These are phyloP conservation scores for Cutaneotrichosporon dermatis DNA, from an alignment of 1,284 basidiomycete species.

Conservation along the genomic window DNA sequence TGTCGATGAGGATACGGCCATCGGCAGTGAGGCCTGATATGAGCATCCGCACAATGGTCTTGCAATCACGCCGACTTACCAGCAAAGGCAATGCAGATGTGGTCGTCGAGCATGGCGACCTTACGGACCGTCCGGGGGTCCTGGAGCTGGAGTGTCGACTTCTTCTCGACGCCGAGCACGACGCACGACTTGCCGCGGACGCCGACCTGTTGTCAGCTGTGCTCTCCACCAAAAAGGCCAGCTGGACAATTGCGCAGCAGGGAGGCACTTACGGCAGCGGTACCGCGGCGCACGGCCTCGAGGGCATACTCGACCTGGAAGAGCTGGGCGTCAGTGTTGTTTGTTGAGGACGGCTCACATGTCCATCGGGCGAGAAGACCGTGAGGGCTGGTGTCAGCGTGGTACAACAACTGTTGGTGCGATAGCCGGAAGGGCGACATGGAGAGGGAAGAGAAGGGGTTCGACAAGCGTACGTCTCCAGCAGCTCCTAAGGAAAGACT, in stretches of 20 bases:
- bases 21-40: conserved; percentile 86
- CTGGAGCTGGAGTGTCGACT: conserved; percentile 93
- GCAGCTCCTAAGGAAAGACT: no score
- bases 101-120: conserved; percentile 97
- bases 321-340: conserved; percentile 26
- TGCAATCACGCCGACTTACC: conserved; percentile 55
- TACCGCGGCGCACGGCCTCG: conserved; percentile 95
- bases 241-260: no score
- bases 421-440: no score
- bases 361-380: conserved; percentile 90
- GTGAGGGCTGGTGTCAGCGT: conserved; percentile 57
- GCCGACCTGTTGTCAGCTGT: conserved; percentile 64
- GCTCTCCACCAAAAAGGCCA: no score
- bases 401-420: no score
- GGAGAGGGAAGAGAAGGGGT: no score
- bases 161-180: conserved; percentile 98
- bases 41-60: background rate
- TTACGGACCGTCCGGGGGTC: conserved; percentile 96
- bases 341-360: conserved; percentile 52
- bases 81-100: conserved; percentile 95
- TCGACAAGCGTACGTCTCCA: no score
- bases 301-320: conserved; percentile 87
- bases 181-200: conserved; percentile 92
- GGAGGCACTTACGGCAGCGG: conserved; percentile 73
- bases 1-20: conserved; percentile 96